A percentile compares a stretch with the other conserved stretches of the same genome.
These are phyloP conservation scores for Moesziomyces globuligerus DNA, from an alignment of 1,284 basidiomycete species.

Conservation along the genomic window DNA sequence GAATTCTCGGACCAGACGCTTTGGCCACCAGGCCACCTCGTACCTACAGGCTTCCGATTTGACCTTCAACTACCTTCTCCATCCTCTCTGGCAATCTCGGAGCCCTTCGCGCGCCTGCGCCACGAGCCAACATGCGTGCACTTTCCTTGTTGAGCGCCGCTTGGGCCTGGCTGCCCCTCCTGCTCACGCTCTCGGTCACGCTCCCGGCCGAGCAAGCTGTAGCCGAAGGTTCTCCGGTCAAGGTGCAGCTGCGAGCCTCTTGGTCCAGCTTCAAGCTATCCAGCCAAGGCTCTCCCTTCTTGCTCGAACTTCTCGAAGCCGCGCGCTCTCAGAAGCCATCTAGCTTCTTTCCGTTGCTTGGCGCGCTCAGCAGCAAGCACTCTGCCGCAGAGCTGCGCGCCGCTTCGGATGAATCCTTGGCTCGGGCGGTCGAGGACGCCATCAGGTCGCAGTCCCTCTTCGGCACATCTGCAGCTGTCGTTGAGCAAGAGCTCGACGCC, in stretches of 20 bases:
- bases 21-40: neutral
- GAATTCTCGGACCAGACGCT: neutral
- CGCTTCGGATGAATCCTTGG: constrained; percentile 23
- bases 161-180: constrained; percentile 26
- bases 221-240: constrained; percentile 74
- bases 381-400: constrained; percentile 8
- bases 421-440: constrained; percentile 8
- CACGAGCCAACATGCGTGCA: constrained; percentile 17
- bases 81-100: neutral
- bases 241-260: constrained; percentile 80
- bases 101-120: neutral
- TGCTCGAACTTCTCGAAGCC: constrained; percentile 85
- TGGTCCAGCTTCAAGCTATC: constrained; percentile 73
- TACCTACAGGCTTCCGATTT: neutral
- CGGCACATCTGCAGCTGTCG: neutral
- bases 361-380: constrained; percentile 24
- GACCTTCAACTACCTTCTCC: neutral
- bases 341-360: constrained; percentile 50
- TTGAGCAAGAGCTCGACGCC: constrained; percentile 27
- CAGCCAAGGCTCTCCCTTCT: constrained; percentile 38
- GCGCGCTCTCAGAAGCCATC: constrained; percentile 34
- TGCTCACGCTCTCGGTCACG: constrained; percentile 8
- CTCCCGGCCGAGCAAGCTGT: constrained; percentile 1
- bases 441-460: constrained; percentile 19
- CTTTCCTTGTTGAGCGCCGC: constrained; percentile 16